A percentile compares a stretch with the other conserved stretches of the same genome.
phyloP scores from a whole-genome alignment of 768 basidiomycete species.

The Harrya chromipes region DNA sequence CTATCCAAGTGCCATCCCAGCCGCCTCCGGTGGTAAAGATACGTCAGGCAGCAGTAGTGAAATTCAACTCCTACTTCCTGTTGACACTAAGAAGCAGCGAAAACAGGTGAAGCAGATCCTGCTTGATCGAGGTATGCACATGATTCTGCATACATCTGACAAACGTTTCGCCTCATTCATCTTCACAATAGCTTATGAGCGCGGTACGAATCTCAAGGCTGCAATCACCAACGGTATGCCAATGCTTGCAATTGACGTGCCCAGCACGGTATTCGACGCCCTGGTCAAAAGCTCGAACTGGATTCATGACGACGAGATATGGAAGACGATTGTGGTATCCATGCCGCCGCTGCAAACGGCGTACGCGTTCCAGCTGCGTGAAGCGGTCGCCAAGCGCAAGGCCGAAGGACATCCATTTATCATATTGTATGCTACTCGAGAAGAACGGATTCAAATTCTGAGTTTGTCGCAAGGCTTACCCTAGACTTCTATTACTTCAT shows the following conservation, averaged over 20 bases:
- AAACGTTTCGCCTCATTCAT: not conserved
- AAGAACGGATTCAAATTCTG: conserved; percentile 66
- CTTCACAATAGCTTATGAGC: conserved; percentile 55
- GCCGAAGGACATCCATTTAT: conserved; percentile 61
- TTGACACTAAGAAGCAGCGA: conserved; percentile 70
- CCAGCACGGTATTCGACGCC: conserved; percentile 54
- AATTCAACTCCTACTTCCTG: conserved; percentile 63
- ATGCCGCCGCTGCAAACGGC: conserved; percentile 57
- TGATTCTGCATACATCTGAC: not conserved
- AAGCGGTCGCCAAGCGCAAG: conserved; percentile 59
- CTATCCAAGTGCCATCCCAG: conserved; percentile 38
- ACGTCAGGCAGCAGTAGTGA: conserved; percentile 35
- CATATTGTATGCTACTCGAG: conserved; percentile 62
- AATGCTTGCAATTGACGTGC: conserved; percentile 70
- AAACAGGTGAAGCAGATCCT: conserved; percentile 70
- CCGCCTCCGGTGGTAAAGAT: conserved; percentile 35
- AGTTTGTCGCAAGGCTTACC: conserved; percentile 29
- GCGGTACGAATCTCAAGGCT: conserved; percentile 51
- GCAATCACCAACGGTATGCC: conserved; percentile 60
- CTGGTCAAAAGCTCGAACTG: conserved; percentile 58
- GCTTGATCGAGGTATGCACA: conserved; percentile 55
- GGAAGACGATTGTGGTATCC: conserved; percentile 54
- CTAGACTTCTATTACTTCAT: not conserved
- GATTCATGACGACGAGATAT: conserved; percentile 73
- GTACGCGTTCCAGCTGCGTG: conserved; percentile 68